phyloP scores from a whole-genome alignment of 2,329 filamentous ascomycete genomes.

The Trichoderma cornu-damae region DNA sequence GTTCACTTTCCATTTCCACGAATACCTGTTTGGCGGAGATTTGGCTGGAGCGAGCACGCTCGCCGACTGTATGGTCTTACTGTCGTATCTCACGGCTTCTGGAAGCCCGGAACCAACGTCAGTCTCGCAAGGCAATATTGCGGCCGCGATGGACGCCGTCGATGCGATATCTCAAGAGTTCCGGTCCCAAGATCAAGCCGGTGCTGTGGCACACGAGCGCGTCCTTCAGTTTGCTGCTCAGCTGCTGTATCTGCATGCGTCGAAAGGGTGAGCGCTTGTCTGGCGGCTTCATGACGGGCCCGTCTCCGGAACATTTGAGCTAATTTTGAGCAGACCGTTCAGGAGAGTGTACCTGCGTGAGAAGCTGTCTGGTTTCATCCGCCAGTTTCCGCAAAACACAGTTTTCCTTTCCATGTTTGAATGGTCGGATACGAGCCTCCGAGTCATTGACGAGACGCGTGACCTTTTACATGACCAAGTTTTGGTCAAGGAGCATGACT shows the following conservation, averaged over 20 bases:
- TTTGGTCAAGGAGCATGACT: conserved; percentile 37
- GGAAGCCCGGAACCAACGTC: conserved; percentile 42
- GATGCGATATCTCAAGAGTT: conserved; percentile 42
- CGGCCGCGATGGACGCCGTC: conserved; percentile 42
- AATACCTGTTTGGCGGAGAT: conserved; percentile 48
- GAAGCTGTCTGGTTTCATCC: conserved; percentile 56
- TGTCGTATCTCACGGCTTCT: conserved; percentile 57
- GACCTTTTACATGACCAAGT: conserved; percentile 54
- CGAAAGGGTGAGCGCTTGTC: conserved; percentile 43
- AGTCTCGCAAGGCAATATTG: conserved; percentile 50
- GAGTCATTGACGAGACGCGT: conserved; percentile 73
- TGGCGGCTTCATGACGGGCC: not conserved
- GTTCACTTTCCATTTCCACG: conserved; percentile 51
- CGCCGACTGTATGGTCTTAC: conserved; percentile 58
- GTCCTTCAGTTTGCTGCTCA: conserved; percentile 64
- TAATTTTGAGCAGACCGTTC: conserved; percentile 49
- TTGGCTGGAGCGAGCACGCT: conserved; percentile 47
- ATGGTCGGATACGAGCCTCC: conserved; percentile 67
- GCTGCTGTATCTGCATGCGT: conserved; percentile 62
- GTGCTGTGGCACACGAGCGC: conserved; percentile 49
- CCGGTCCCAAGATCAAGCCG: conserved; percentile 31
- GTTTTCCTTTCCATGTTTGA: conserved; percentile 67
- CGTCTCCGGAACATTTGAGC: no score
- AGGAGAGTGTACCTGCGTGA: conserved; percentile 61
- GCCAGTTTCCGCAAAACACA: conserved; percentile 67